These are phyloP conservation scores for Musa acuminata DNA, from an alignment of 176 grass and related monocot species.

Conservation along the genomic window DNA sequence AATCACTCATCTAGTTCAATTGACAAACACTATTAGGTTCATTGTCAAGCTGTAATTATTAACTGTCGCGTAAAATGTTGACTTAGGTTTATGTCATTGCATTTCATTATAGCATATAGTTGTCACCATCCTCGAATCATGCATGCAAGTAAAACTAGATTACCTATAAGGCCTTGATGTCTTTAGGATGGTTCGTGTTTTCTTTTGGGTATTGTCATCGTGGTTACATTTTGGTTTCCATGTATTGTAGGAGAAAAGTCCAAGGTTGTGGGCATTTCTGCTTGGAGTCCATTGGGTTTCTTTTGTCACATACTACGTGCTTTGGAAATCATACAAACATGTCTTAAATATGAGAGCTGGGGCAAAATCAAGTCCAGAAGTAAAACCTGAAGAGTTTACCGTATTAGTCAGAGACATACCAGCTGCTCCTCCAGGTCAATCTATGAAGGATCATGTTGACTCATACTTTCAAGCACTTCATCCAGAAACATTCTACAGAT, in stretches of 20 bases:
- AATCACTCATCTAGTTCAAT: background rate
- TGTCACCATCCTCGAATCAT: too few relatives aligned
- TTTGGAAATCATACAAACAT: conserved; percentile 85
- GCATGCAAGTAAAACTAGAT: background rate
- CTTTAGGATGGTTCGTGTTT: background rate
- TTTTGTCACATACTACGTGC: conserved; percentile 69
- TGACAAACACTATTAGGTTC: background rate
- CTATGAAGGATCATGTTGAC: conserved; percentile 69
- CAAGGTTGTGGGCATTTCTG: conserved; percentile 78
- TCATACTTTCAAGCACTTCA: conserved; percentile 74
- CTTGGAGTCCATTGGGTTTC: conserved; percentile 72
- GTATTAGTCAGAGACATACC: conserved; percentile 78
- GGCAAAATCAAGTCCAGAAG: conserved; percentile 42
- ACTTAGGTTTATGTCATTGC: background rate
- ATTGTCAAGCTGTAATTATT: conserved; percentile 7
- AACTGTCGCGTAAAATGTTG: background rate
- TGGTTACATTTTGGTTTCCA: background rate
- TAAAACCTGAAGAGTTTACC: conserved; percentile 70
- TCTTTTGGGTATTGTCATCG: background rate
- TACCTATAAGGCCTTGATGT: background rate
- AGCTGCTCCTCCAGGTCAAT: conserved; percentile 30
- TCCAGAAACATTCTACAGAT: conserved; percentile 70
- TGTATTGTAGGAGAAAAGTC: conserved; percentile 22
- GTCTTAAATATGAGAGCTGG: conserved; percentile 61
- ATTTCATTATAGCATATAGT: background rate